Evolutionary conservation across 441 rosid genomes (phyloP).

Genomic region (Melastoma candidum): DNA sequence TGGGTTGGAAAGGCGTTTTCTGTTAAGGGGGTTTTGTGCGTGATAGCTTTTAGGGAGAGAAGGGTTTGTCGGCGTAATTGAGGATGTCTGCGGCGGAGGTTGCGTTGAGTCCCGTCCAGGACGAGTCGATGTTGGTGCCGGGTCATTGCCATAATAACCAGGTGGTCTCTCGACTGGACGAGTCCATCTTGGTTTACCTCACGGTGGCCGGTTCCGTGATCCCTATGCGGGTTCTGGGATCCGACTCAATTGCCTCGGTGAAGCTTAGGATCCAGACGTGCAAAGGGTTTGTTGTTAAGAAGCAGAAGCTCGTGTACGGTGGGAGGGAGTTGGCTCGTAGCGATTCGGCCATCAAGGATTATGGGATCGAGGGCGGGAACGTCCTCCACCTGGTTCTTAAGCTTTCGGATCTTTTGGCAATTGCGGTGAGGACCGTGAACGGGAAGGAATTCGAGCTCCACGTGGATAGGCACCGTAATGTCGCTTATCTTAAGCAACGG

Average conservation of each 20-base stretch:
- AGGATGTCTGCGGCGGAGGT: conserved; percentile 27
- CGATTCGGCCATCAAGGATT: conserved; percentile 58
- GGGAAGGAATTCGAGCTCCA: conserved; percentile 66
- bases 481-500: conserved; percentile 56
- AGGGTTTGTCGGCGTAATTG: too few species aligned
- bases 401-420: conserved; percentile 60
- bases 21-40: too few species aligned
- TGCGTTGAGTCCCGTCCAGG: conserved; percentile 42
- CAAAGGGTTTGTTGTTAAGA: conserved; percentile 64
- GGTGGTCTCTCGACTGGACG: conserved; percentile 18
- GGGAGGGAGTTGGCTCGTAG: conserved; percentile 80
- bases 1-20: too few species aligned
- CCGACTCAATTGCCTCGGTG: conserved; percentile 67
- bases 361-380: conserved; percentile 59
- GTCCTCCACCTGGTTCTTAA: conserved; percentile 71
- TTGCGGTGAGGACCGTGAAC: conserved; percentile 50
- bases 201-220: conserved; percentile 47
- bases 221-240: conserved; percentile 63
- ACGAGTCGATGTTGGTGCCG: conserved; percentile 30
- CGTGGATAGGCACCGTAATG: conserved; percentile 48
- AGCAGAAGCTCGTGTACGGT: conserved; percentile 72
- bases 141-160: conserved; percentile 20
- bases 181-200: conserved; percentile 50
- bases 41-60: too few species aligned
- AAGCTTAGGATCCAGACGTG: conserved; percentile 79